Conservation (phyloP, 306 rosid genomes). For the Prunus salicina region DNA sequence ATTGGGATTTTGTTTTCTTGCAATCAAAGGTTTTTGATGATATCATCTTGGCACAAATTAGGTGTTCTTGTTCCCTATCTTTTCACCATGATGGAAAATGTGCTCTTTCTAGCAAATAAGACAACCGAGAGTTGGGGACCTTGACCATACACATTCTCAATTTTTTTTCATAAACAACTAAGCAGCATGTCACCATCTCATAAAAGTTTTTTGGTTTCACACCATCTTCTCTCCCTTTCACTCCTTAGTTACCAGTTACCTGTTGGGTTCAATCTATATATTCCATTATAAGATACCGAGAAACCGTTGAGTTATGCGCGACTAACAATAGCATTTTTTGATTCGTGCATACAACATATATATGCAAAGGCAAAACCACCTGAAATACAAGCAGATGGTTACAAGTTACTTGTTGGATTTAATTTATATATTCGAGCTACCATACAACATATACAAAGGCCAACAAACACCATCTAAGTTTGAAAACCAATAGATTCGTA, state of each 20-base stretch:
- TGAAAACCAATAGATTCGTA: too few relatives aligned
- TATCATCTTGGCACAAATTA: not conserved
- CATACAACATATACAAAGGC: too few relatives aligned
- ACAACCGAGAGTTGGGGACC: not conserved
- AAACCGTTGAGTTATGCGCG: too few relatives aligned
- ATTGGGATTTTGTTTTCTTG: not conserved
- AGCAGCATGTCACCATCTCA: not conserved
- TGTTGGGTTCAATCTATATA: too few relatives aligned
- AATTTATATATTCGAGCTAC: too few relatives aligned
- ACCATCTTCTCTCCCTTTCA: not conserved
- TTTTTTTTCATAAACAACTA: not conserved
- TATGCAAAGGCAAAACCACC: too few relatives aligned
- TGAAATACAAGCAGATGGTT: too few relatives aligned
- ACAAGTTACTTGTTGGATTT: not conserved
- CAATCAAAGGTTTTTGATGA: not conserved
- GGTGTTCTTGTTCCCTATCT: not conserved
- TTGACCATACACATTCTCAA: not conserved
- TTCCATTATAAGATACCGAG: too few relatives aligned
- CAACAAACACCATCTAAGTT: too few relatives aligned
- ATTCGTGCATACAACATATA: too few relatives aligned
- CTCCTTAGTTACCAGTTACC: not conserved
- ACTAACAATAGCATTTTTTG: too few relatives aligned
- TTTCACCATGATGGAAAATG: not conserved
- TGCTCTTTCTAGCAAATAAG: not conserved
- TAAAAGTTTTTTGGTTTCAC: not conserved